Evolutionary conservation across 352 stramenopile genomes (phyloP).

Genomic region (Pythium utonaiense): DNA sequence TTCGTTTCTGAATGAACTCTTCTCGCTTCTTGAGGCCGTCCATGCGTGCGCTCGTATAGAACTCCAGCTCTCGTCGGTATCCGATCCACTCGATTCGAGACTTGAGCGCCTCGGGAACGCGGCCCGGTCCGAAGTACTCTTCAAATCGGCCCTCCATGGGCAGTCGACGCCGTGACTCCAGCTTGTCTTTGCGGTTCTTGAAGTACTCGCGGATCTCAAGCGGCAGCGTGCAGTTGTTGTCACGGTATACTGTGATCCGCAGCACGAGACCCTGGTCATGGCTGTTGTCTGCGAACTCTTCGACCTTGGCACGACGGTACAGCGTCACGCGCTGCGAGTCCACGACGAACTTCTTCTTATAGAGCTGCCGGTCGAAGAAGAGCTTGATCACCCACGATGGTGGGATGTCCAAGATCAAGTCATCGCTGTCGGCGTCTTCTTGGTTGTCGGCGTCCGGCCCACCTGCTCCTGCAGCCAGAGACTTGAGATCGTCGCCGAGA

Average conservation of each 20-base stretch:
- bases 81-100: constrained; percentile 85
- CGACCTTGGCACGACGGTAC: constrained; percentile 89
- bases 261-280: constrained; percentile 88
- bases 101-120: constrained; percentile 72
- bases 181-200: constrained; percentile 88
- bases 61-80: constrained; percentile 84
- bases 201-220: constrained; percentile 92
- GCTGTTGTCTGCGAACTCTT: constrained; percentile 89
- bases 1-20: constrained; percentile 87
- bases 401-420: constrained; percentile 78
- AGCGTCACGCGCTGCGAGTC: constrained; percentile 84
- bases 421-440: constrained; percentile 50
- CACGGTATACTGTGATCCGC: constrained; percentile 82
- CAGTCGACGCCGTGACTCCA: constrained; percentile 70
- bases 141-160: constrained; percentile 87
- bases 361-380: constrained; percentile 60
- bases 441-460: constrained; percentile 51
- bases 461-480: constrained; percentile 32
- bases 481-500: constrained; percentile 59
- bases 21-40: constrained; percentile 85
- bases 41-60: constrained; percentile 87
- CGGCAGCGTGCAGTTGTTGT: constrained; percentile 70
- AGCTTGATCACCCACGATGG: constrained; percentile 84
- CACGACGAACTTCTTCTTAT: constrained; percentile 86
- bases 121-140: constrained; percentile 72